Conservation (phyloP, 2,329 filamentous ascomycete genomes). For the Diaporthe aspalathi region DNA sequence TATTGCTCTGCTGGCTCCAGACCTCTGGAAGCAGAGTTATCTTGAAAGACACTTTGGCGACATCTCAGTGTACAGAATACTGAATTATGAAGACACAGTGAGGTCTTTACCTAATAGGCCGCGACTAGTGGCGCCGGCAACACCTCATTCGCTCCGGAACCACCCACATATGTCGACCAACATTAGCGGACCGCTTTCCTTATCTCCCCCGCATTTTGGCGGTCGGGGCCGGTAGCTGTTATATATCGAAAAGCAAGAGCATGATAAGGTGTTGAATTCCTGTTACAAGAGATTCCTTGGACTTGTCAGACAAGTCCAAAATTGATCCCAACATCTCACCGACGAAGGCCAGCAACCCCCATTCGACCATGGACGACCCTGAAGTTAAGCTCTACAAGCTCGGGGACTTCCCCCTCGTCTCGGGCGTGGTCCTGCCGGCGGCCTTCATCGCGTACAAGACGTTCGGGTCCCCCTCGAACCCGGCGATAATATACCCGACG, state of each 20-base stretch:
- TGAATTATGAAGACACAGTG: neutral
- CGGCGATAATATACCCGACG: slow-evolving; percentile 79
- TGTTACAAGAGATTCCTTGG: neutral
- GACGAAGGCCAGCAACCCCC: neutral
- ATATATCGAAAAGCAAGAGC: neutral
- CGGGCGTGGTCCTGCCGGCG: slow-evolving; percentile 68
- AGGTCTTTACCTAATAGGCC: neutral
- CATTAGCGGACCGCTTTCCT: slow-evolving; percentile 12
- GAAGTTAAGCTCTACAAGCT: slow-evolving; percentile 63
- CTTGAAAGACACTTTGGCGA: neutral
- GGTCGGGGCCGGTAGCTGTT: slow-evolving; percentile 6
- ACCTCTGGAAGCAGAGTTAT: neutral
- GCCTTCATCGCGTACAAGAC: slow-evolving; percentile 83
- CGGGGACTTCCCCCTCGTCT: slow-evolving; percentile 75
- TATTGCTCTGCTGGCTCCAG: neutral
- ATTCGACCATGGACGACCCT: slow-evolving; percentile 20
- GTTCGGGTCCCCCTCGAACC: slow-evolving; percentile 70
- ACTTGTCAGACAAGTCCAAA: neutral
- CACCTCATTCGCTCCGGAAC: slow-evolving; percentile 6
- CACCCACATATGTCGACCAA: neutral
- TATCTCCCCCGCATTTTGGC: slow-evolving; percentile 25
- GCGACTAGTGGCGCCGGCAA: slow-evolving; percentile 3
- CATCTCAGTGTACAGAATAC: neutral
- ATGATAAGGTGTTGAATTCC: neutral
- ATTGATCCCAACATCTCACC: too few relatives aligned